A percentile compares a stretch with the other conserved stretches of the same genome.
These are phyloP conservation scores for Alternaria ventricosa DNA, from an alignment of 2,329 filamentous ascomycete genomes.

Conservation along the genomic window DNA sequence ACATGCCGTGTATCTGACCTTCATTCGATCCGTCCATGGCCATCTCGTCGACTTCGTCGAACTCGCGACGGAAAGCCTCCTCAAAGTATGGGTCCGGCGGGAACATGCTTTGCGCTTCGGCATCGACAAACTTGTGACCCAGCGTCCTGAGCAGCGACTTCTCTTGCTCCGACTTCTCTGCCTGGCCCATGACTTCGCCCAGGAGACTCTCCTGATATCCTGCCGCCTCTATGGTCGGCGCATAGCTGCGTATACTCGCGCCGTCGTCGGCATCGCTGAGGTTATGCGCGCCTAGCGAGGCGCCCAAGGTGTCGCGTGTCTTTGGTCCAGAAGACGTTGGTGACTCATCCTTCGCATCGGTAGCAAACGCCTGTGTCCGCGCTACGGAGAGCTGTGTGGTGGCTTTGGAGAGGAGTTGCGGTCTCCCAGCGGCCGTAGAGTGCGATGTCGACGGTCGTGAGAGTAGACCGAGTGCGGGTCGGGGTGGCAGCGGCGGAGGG, in stretches of 20 bases:
- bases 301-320: constrained; percentile 47
- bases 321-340: constrained; percentile 43
- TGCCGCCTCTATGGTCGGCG: constrained; percentile 66
- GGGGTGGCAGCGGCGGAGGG: constrained; percentile 64
- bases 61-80: constrained; percentile 75
- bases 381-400: constrained; percentile 86
- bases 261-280: constrained; percentile 67
- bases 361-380: constrained; percentile 76
- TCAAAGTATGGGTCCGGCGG: constrained; percentile 59
- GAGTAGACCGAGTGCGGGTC: constrained; percentile 49
- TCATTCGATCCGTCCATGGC: constrained; percentile 62
- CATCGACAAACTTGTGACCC: constrained; percentile 61
- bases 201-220: constrained; percentile 84
- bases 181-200: constrained; percentile 69
- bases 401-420: constrained; percentile 65
- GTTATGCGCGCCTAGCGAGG: constrained; percentile 51
- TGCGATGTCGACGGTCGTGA: constrained; percentile 49
- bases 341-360: constrained; percentile 48
- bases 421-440: constrained; percentile 50
- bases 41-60: constrained; percentile 73
- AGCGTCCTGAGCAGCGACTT: constrained; percentile 74
- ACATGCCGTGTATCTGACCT: constrained; percentile 57
- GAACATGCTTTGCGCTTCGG: constrained; percentile 62
- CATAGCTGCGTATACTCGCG: constrained; percentile 70
- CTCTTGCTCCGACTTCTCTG: constrained; percentile 65